These are phyloP conservation scores for Venustampulla echinocandica DNA, from an alignment of 495 filamentous ascomycete species.

Conservation along the genomic window DNA sequence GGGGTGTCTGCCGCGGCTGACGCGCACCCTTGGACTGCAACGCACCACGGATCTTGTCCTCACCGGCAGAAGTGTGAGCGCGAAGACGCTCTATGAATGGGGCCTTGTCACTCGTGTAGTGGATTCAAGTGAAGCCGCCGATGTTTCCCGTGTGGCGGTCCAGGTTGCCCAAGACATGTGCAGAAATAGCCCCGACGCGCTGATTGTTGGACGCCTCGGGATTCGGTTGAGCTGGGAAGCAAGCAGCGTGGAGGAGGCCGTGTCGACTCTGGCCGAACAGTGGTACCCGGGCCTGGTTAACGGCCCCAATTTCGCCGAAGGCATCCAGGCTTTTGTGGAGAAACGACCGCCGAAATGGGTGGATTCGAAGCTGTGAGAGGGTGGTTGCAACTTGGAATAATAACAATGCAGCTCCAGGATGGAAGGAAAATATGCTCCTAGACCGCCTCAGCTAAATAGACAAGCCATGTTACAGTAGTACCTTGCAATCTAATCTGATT, in stretches of 20 bases:
- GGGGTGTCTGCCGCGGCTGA: constrained; percentile 49
- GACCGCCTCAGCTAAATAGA: too few species aligned
- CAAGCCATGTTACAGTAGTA: too few species aligned
- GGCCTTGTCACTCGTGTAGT: constrained; percentile 54
- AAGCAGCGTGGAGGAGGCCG: constrained; percentile 19
- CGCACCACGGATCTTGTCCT: constrained; percentile 52
- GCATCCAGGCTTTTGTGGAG: constrained; percentile 20
- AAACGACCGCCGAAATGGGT: constrained; percentile 2
- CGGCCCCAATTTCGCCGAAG: constrained; percentile 22
- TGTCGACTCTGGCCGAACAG: constrained; percentile 14
- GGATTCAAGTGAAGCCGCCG: constrained; percentile 7
- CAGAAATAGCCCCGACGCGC: constrained; percentile 50
- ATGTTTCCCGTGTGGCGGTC: constrained; percentile 30
- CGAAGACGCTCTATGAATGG: constrained; percentile 47
- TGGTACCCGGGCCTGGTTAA: constrained; percentile 19
- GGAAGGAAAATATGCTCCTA: too few species aligned
- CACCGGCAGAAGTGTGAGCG: constrained; percentile 43
- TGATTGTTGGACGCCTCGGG: constrained; percentile 37
- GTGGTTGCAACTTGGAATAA: too few species aligned
- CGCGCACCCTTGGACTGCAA: constrained; percentile 45
- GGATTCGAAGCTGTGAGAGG: background rate
- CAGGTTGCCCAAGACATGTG: constrained; percentile 33
- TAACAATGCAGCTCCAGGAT: too few species aligned
- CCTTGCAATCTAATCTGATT: too few species aligned
- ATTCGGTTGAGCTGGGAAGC: constrained; percentile 23